Base-by-base conservation (phyloP, 2,329 filamentous ascomycete species). In the Cercospora zeina region DNA sequence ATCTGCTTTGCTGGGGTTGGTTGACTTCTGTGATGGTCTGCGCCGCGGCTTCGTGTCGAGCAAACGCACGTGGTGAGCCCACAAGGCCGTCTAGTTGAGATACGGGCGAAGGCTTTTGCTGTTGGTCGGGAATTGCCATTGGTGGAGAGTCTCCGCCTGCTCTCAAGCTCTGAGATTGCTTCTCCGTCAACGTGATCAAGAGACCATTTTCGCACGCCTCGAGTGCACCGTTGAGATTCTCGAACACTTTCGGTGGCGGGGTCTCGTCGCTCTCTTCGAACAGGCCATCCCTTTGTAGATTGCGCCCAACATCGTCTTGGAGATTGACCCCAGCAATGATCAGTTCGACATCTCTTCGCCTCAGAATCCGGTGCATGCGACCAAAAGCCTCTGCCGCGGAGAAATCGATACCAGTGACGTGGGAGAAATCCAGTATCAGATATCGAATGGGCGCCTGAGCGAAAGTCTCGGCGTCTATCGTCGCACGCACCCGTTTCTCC, bases 141-240 rank as follows among this genome's bases (percentile, higher is more conserved):
- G 72, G 72, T 71, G 77, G 65, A 67, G 79, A 85, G 80, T 69
- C 83, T 80, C 62, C 65, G 76, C 76, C 69, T 77, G 76, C 74
- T 76, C 75, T 72, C 77, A 79, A 76, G 49, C 59, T 59, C 14
- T 64, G 65, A 24, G 67, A 66, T 45, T 76, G 72, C 65, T 75
- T 75, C 62, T 75, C 74, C 14, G 68, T 73, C 13, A 76, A 66
- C 11, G 74, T 74, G 58, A 75, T 92, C 47, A 99, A 83, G 5
- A 97, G 85, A 70, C 96, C 90, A 69, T 99, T 99, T 74, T 99
- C 95, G 76, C 93, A 97, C 67, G 87, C 90, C 73, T 99, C 95
- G 0, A 99, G 82, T 0, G 93, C 93, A 5, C 91, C 93, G 74
- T 99, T 99, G 58, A 99, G 85, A 66, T 96, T 88, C 45, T 92